Conservation (phyloP, 371 early-diverging fungal species). For the Dichotomocladium elegans region DNA sequence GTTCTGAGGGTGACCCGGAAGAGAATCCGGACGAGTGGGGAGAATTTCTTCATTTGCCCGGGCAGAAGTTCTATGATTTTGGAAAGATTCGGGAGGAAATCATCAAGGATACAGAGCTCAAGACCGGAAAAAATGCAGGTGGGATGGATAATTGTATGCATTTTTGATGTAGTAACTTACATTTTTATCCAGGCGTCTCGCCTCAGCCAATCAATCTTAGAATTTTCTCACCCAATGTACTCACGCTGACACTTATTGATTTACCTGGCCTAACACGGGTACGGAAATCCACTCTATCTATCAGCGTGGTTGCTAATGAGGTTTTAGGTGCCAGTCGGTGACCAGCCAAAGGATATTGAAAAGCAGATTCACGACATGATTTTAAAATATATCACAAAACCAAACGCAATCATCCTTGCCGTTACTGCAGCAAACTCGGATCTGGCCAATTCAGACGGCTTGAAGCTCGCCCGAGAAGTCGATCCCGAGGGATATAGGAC, state of each 20-base stretch:
- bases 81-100: slow-evolving; percentile 94
- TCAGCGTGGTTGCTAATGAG: too few species aligned
- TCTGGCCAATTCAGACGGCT: slow-evolving; percentile 98
- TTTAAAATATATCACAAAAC: slow-evolving; percentile 90
- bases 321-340: slow-evolving; percentile 87
- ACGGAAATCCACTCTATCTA: too few species aligned
- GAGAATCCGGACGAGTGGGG: slow-evolving; percentile 92
- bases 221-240: slow-evolving; percentile 92
- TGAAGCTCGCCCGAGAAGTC: slow-evolving; percentile 94
- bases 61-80: slow-evolving; percentile 90
- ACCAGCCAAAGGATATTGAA: slow-evolving; percentile 99
- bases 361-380: slow-evolving; percentile 97
- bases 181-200: slow-evolving; percentile 65
- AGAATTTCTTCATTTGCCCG: slow-evolving; percentile 93
- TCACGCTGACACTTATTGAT: slow-evolving; percentile 98
- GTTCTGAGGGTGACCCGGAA: slow-evolving; percentile 7
- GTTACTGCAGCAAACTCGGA: slow-evolving; percentile 99
- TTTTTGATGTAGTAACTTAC: too few species aligned
- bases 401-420: slow-evolving; percentile 96
- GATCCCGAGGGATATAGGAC: slow-evolving; percentile 98
- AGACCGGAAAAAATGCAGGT: slow-evolving; percentile 90
- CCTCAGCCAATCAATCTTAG: slow-evolving; percentile 94
- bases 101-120: slow-evolving; percentile 87
- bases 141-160: neutral
- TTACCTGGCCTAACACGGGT: slow-evolving; percentile 97